Base-by-base conservation (phyloP, 345 rosid genomes). In the Syzygium oleosum region DNA sequence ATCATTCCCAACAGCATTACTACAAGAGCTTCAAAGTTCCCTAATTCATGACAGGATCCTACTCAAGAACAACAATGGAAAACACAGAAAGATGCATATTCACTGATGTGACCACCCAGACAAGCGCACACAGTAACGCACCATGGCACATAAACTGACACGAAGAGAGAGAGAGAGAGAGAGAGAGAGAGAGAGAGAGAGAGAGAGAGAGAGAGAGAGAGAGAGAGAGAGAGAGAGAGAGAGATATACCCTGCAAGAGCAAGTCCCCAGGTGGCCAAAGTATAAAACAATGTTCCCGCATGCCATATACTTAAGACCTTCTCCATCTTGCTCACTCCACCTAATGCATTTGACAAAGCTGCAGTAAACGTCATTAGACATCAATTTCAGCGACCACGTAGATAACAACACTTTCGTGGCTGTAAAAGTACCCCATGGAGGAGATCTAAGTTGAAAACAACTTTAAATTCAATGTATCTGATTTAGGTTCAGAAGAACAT, bases 181-280 rank as follows among this genome's bases (percentile, higher is more conserved):
- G 73, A 63, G 16, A 59, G 68, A 56, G 61, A 56, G n/a, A 51
- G 56, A 80, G n/a, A 68, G 38, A 65, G 34, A 59, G 51, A 61
- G 84, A 29, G 51, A 85, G 38, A 90, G 93, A 41, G 43, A 41
- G 43, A 41, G 12, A 52, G 53, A 55, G 59, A 54, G 58, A 54
- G 68, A 61, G 73, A 58, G 63, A 58, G 14, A 51, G 56, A 80
- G 34, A 56, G 49, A 78, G 41, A 56, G 52, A 65, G 78, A 34
- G 49, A 85, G 43, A 90, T 92, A 87, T 88, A 97, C 99, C 99
- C 99, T 84, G 93, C 93, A 54, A 95, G 88, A 15, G 99, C 94
- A 53, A 97, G 96, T 84, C 99, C 99, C 99, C 97, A 96, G 7
- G 98, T 95, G 63, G 98, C 92, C 41, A 97, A 90, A 21, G 96